phyloP scores from a whole-genome alignment of 1,284 basidiomycete species.

The Malassezia cuniculi region DNA sequence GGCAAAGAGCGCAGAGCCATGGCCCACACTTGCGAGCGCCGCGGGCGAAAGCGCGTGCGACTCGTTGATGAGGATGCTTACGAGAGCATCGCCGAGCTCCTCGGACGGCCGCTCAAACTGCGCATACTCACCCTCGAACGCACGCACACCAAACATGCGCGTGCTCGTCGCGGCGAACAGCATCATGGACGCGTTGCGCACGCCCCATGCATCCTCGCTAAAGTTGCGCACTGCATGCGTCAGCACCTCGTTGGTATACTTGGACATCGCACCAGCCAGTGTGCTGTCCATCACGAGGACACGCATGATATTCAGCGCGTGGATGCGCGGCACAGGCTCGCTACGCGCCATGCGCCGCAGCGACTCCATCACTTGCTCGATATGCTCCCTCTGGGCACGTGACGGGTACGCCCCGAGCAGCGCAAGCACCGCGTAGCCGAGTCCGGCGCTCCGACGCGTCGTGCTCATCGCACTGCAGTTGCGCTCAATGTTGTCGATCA shows the following conservation, averaged over 20 bases:
- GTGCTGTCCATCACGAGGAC: conserved; percentile 35
- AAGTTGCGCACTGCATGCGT: conserved; percentile 41
- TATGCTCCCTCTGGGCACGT: too few species aligned
- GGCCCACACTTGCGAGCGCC: conserved; percentile 1
- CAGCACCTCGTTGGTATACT: conserved; percentile 34
- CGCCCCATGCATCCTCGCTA: conserved; percentile 41
- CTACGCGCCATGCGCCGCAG: conserved; percentile 4
- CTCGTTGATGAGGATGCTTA: not conserved
- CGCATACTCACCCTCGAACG: not conserved
- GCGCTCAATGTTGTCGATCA: conserved; percentile 22
- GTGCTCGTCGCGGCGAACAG: conserved; percentile 41
- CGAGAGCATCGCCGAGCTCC: conserved; percentile 1
- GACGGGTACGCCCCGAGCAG: conserved; percentile 18
- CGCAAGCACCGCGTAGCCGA: conserved; percentile 45
- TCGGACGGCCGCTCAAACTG: conserved; percentile 10
- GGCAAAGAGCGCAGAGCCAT: conserved; percentile 27
- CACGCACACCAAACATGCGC: conserved; percentile 26
- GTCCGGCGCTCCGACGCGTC: conserved; percentile 45
- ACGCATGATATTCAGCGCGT: conserved; percentile 44
- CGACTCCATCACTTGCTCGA: not conserved
- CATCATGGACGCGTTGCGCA: conserved; percentile 46
- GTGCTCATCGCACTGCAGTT: conserved; percentile 33
- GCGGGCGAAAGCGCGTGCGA: not conserved
- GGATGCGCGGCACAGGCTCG: conserved; percentile 24
- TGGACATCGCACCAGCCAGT: conserved; percentile 21